Evolutionary conservation across 805 yeast genomes (phyloP), one percentile per base, ranked within the genome.

Genomic region (Candida koratica): DNA sequence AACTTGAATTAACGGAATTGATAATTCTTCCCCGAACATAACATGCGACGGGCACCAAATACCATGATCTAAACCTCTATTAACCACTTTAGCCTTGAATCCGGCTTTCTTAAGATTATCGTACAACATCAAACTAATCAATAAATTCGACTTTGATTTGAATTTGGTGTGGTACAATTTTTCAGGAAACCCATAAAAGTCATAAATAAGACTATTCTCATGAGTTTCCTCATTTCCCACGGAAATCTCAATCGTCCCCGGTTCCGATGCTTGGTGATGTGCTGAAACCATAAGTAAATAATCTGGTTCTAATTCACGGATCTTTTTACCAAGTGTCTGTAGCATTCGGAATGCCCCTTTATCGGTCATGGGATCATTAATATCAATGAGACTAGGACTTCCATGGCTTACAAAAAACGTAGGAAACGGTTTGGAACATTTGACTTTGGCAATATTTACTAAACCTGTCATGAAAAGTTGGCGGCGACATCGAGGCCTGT

Each of bases 31-130:
- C 5, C 60, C 50, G 39, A 84, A 82, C 6, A 85, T 86, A 16
- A 81, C 83, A 49, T 81, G 77, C 41, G 80, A 67, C 1, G 90
- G 90, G 5, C 81, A 88, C 87, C 90, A 84, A 6, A 69, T 80
- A 5, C 95, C 95, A 58, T 84, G 94, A 52, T 84, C 95, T 15
- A 85, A 56, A 7, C 93, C 93, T 38, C 93, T 62, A n/a, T 60
- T 52, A 0, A 71, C 64, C 7, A 75, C 41, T 17, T 58, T 56
- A 0, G 78, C 57, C 3, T 60, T 46, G 33, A 80, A 61, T 0
- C 80, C 82, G 15, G 55, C 43, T 5, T 51, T 46, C 9, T 47
- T 45, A 14, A 83, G 58, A 2, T 66, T 53, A 2, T 60, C 48
- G 18, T 63, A 59, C 15, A 84, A 59, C 34, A 66, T 58, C 13